Base-by-base conservation (phyloP, 345 rosid species). In the Schrenkiella parvula region DNA sequence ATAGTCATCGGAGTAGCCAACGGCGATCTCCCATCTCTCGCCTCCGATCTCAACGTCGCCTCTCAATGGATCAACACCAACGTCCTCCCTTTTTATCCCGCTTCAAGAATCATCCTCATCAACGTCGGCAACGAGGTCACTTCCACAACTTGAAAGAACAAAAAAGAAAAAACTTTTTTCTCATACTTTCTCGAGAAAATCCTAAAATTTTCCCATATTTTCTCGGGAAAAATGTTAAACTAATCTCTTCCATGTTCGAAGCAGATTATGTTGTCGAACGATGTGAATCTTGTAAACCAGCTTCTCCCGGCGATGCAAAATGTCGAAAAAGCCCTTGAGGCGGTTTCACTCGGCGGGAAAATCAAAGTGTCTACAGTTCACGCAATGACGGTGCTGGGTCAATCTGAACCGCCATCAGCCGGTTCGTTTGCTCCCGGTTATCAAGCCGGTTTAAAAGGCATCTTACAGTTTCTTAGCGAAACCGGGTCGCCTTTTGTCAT, bases 321-420 rank as follows among this genome's bases (percentile, higher is more conserved):
- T 68, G 43, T 93, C 64, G 86, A 86, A 60, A 83, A 72, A 7
- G 96, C 96, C 26, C 84, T 90, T 11, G 77, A 73, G 61, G 71
- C 80, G 4, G 93, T 85, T 28, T 82, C 88, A 1, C 80, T 90
- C 18, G 89, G 88, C 7, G 88, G 86, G 21, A 87, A 85, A 77
- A 74, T 93, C 26, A 85, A 83, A 82, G 96, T 93, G 17, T 93
- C 98, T 8, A 85, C 96, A 4, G 92, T 91, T 25, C 96, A 90
- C 56, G 79, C 96, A 4, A 93, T 93, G 98, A 79, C 96, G 34
- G 81, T 90, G 50, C 61, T 93, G 80, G 74, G 79, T 29, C 89
- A 82, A 64, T 91, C 98, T 29, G 97, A 83, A 68, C 96, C 98
- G 26, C 98, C 98, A 2, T 93, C 98, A 5, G 75, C 93, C 17